Base-by-base conservation (phyloP, 495 filamentous ascomycete genomes). In the Penicillium lividum region DNA sequence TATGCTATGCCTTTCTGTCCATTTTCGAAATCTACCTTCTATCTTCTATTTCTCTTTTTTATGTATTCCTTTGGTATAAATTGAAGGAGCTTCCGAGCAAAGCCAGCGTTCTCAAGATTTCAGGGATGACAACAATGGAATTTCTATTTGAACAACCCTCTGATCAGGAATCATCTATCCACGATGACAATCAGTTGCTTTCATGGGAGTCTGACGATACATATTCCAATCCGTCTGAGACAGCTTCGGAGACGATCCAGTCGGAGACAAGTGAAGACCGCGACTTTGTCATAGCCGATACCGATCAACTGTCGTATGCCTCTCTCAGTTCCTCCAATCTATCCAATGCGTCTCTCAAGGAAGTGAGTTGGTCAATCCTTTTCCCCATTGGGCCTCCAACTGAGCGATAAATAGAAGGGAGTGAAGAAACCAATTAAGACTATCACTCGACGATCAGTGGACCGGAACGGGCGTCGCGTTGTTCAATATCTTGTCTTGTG, bases 231-330 rank as follows among this genome's bases (percentile, higher is more conserved):
- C 30, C 30, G 30, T 31, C 30, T 31, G 30, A 31, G 7, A 31
- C 30, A 31, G 30, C 30, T 31, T 56, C 54, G 7, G 54, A 56
- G 27, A 48, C 47, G n/a, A 30, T 57, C 34, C 55, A 45, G 13
- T 57, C 55, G 30, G 55, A 57, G 18, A 57, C 47, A 49, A 57
- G 55, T 36, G 55, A 57, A 57, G 55, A 57, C 31, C 45, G 55
- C 9, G 55, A 51, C 18, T 57, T 57, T 30, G 46, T 57, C 29
- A 46, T 51, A 5, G 51, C 55, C 7, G 55, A 57, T 42, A 40
- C 55, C 16, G 55, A 57, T 15, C 34, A 29, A 4, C 25, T 57
- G 16, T 57, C 55, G 16, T 25, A 43, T 18, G 13, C 29, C 15
- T 51, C 46, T 22, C 9, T 11, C 25, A 51, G 3, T 33, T 45